These are phyloP conservation scores for Acanthamoeba lenticulata DNA, from an alignment of 208 protist species.

Conservation along the genomic window DNA sequence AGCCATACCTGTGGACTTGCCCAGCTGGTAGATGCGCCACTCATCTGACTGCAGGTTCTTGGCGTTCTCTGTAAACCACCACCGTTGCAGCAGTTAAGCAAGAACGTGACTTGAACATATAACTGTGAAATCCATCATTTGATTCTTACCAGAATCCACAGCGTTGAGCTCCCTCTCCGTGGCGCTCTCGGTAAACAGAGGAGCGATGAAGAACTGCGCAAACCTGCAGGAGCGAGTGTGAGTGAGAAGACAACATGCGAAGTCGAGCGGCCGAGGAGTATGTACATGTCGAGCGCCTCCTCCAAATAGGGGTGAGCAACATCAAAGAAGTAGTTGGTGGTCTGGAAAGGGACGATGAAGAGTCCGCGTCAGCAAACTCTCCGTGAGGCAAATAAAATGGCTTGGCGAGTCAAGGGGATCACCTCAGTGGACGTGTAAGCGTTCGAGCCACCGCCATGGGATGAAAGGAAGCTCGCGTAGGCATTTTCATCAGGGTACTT, in stretches of 20 bases:
- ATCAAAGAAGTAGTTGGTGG: constrained; percentile 82
- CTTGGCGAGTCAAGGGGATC: background rate
- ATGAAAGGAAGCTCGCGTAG: constrained; percentile 68
- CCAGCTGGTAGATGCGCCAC: constrained; percentile 89
- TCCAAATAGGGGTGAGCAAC: constrained; percentile 70
- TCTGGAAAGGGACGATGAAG: too few species aligned
- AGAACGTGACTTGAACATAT: background rate
- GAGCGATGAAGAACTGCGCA: constrained; percentile 82
- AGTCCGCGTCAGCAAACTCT: too few species aligned
- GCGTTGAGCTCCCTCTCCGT: constrained; percentile 81
- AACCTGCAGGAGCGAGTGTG: background rate
- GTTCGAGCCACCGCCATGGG: constrained; percentile 81
- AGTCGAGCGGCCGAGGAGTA: background rate
- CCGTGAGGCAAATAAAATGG: too few species aligned
- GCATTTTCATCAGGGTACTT: constrained; percentile 82
- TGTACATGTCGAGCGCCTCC: constrained; percentile 31
- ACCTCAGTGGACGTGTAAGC: constrained; percentile 78
- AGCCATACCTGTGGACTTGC: constrained; percentile 72
- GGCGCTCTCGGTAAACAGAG: constrained; percentile 74
- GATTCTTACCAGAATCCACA: constrained; percentile 74
- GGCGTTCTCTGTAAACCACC: constrained; percentile 55
- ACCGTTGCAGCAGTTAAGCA: too few species aligned
- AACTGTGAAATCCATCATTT: background rate
- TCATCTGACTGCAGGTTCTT: constrained; percentile 83
- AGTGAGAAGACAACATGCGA: background rate